phyloP scores from a whole-genome alignment of 805 yeast genomes.

The Metahyphopichia silvanorum region DNA sequence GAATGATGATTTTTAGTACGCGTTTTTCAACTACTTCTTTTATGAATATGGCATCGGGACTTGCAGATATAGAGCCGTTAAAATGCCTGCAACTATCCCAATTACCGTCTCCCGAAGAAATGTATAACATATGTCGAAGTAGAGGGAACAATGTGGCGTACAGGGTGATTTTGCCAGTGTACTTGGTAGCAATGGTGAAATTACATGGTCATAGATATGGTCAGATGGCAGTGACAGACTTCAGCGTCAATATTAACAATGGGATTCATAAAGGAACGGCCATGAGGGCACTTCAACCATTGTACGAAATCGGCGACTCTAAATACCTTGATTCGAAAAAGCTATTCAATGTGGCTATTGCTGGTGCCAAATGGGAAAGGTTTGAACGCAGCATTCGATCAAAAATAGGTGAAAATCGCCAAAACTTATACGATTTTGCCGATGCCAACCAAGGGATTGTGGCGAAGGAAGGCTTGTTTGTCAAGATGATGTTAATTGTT shows the following conservation, averaged over 20 bases:
- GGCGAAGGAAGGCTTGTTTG: conserved; percentile 8
- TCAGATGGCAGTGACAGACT: conserved; percentile 10
- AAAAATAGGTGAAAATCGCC: too few relatives aligned
- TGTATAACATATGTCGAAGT: too few relatives aligned
- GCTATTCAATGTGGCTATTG: too few relatives aligned
- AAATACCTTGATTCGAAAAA: conserved; percentile 4
- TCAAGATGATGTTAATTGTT: conserved; percentile 6
- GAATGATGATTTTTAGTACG: not conserved
- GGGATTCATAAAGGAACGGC: not conserved
- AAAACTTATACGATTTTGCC: conserved; percentile 6
- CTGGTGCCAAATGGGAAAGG: too few relatives aligned
- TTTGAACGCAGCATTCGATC: too few relatives aligned
- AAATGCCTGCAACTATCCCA: too few relatives aligned
- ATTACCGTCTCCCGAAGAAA: too few relatives aligned
- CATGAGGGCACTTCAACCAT: not conserved
- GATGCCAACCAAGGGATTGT: conserved; percentile 6
- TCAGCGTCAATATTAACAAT: conserved; percentile 4
- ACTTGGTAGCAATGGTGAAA: conserved; percentile 6
- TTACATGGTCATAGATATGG: conserved; percentile 10
- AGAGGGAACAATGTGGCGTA: too few relatives aligned
- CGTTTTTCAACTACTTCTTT: too few relatives aligned
- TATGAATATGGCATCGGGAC: too few relatives aligned
- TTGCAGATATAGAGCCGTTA: too few relatives aligned
- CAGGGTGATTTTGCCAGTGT: conserved; percentile 9
- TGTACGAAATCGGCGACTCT: not conserved